These are phyloP conservation scores for Aspergillus phoenicis DNA, from an alignment of 2,329 filamentous ascomycete genomes.

Conservation along the genomic window DNA sequence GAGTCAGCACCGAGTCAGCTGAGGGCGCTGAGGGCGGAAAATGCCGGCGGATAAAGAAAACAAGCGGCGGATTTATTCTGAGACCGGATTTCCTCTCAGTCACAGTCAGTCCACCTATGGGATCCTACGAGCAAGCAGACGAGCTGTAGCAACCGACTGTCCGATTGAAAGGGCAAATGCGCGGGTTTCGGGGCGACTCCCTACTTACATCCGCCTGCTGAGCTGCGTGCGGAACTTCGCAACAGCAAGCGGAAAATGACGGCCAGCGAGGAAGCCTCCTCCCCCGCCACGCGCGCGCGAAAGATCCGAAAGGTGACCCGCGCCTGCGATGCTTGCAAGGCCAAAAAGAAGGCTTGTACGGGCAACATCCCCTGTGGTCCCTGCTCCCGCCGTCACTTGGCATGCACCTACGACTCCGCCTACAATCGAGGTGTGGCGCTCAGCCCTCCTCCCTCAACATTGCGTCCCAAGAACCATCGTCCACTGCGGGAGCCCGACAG, in stretches of 20 bases:
- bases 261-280: not conserved
- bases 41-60: not conserved
- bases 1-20: not conserved
- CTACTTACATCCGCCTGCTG: too few species aligned
- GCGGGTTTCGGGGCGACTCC: too few species aligned
- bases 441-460: slow-evolving; percentile 21
- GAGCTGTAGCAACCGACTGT: not conserved
- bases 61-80: not conserved
- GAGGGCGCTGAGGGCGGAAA: not conserved
- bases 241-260: not conserved
- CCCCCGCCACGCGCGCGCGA: slow-evolving; percentile 8
- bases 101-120: too few species aligned
- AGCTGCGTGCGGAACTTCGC: too few species aligned
- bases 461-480: not conserved
- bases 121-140: not conserved
- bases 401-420: slow-evolving; percentile 25
- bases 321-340: slow-evolving; percentile 29
- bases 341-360: slow-evolving; percentile 29
- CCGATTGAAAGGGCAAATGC: too few species aligned
- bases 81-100: too few species aligned
- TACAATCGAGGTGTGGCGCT: slow-evolving; percentile 27
- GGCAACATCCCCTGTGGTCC: slow-evolving; percentile 27
- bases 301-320: slow-evolving; percentile 30
- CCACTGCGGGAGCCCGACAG: too few species aligned
- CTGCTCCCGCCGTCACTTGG: slow-evolving; percentile 18